Conservation (phyloP, 495 filamentous ascomycete species). For the Neurospora tetrasperma region DNA sequence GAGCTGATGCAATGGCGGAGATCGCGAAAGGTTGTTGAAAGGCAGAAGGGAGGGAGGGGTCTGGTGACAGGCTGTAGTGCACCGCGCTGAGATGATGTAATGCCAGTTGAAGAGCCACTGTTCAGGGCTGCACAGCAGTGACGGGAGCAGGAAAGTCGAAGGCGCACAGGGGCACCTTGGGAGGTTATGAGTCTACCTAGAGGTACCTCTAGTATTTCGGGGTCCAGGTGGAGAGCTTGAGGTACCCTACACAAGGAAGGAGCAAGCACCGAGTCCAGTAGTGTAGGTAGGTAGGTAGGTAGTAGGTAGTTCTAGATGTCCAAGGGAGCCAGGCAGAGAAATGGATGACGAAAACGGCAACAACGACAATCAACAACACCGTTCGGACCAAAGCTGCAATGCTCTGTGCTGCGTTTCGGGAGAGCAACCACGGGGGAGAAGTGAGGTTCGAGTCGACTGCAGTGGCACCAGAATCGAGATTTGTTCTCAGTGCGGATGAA, state of each 20-base stretch:
- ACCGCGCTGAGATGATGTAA: constrained; percentile 14
- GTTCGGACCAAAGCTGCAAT: background rate
- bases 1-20: constrained; percentile 16
- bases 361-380: background rate
- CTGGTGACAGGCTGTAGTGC: constrained; percentile 4
- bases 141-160: background rate
- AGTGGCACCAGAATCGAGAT: background rate
- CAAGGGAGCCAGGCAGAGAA: background rate
- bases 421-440: background rate
- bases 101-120: constrained; percentile 1
- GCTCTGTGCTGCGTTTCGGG: background rate
- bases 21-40: constrained; percentile 14
- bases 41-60: constrained; percentile 9
- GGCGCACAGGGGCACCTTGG: background rate
- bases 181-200: background rate
- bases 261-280: background rate
- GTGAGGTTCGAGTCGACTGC: background rate
- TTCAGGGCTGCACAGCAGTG: background rate
- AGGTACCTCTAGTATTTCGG: background rate
- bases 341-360: background rate
- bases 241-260: background rate
- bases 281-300: too few relatives aligned
- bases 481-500: background rate
- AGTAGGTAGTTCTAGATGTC: too few relatives aligned
- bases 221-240: background rate